phyloP scores from a whole-genome alignment of 2,329 filamentous ascomycete species.

The Ophiostoma himal-ulmi region DNA sequence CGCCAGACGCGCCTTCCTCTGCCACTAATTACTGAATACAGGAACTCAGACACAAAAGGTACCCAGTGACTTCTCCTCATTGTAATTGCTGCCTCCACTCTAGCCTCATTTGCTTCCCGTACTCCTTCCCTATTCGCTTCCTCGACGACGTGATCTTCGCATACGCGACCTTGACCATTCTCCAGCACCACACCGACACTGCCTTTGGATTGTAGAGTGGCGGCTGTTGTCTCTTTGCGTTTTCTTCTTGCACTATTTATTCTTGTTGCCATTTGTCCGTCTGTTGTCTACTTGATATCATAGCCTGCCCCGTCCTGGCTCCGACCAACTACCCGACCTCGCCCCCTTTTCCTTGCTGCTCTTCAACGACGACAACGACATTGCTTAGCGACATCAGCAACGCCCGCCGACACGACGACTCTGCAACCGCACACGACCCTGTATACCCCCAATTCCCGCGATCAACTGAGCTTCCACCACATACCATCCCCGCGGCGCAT shows the following conservation, averaged over 20 bases:
- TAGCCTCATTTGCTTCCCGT: conserved; percentile 1
- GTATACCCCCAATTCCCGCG: no score
- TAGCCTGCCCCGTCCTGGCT: no score
- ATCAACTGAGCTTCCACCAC: not conserved
- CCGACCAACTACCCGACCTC: no score
- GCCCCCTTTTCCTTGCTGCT: not conserved
- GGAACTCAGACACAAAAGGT: not conserved
- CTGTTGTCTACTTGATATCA: no score
- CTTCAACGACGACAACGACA: not conserved
- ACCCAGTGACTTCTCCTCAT: not conserved
- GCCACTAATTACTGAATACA: not conserved
- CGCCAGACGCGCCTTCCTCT: not conserved
- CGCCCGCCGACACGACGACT: not conserved
- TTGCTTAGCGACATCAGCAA: not conserved
- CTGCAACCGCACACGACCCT: not conserved
- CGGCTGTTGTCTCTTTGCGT: not conserved
- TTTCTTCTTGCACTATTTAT: not conserved
- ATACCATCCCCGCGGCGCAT: conserved; percentile 17
- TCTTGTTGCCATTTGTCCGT: not conserved
- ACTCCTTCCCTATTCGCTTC: not conserved
- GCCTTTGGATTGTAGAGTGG: not conserved
- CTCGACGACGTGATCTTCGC: conserved; percentile 19
- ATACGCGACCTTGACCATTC: not conserved
- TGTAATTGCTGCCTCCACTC: conserved; percentile 10
- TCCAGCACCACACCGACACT: not conserved